A percentile compares a stretch with the other conserved stretches of the same genome.
Evolutionary conservation across 768 basidiomycete genomes (phyloP).

Genomic region (Psilocybe subaeruginosa): DNA sequence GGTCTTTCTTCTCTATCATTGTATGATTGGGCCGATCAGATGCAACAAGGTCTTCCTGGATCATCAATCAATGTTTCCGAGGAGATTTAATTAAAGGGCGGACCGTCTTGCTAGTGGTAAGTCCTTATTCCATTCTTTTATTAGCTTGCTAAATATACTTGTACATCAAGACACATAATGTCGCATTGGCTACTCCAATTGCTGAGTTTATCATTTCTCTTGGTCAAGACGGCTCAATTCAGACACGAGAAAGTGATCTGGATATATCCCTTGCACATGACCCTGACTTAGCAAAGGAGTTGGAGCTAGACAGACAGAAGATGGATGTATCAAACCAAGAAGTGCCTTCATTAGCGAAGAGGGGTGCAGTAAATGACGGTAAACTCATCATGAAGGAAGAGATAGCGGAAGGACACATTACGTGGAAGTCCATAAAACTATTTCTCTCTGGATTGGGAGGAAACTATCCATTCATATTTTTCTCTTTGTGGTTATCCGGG

Average conservation of each 20-base stretch:
- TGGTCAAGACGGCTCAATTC: constrained; percentile 54
- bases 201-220: constrained; percentile 62
- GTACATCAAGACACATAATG: constrained; percentile 45
- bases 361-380: constrained; percentile 18
- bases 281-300: constrained; percentile 29
- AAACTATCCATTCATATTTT: constrained; percentile 36
- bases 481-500: constrained; percentile 29
- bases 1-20: background rate
- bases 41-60: constrained; percentile 67
- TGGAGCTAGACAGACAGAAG: constrained; percentile 29
- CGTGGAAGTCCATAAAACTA: constrained; percentile 35
- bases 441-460: constrained; percentile 43
- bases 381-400: constrained; percentile 66
- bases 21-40: background rate
- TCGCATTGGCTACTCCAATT: constrained; percentile 55
- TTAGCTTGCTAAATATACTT: background rate
- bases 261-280: constrained; percentile 50
- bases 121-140: constrained; percentile 12
- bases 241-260: constrained; percentile 41
- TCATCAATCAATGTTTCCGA: constrained; percentile 76
- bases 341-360: constrained; percentile 27
- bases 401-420: constrained; percentile 41
- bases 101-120: constrained; percentile 81
- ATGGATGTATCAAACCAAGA: constrained; percentile 27
- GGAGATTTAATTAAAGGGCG: constrained; percentile 82